These are phyloP conservation scores for Limtongia smithiae DNA, from an alignment of 805 yeast species.

Conservation along the genomic window DNA sequence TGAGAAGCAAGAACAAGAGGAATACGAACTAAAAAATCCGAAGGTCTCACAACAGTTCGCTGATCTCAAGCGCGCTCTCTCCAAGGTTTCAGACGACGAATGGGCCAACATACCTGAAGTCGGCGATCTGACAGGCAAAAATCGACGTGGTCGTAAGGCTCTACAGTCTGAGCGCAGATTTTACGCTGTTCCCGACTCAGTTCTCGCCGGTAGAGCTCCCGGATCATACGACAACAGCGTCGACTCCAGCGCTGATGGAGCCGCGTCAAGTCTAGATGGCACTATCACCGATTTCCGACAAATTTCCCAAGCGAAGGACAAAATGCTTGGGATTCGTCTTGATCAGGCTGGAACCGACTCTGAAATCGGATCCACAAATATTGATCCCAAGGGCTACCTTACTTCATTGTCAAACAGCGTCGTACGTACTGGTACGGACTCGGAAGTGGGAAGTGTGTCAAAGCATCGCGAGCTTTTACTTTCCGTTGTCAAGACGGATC, in stretches of 20 bases:
- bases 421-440: constrained; percentile 15
- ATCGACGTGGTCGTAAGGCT: constrained; percentile 65
- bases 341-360: constrained; percentile 39
- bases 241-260: constrained; percentile 31
- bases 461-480: constrained; percentile 58
- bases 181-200: constrained; percentile 78
- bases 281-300: constrained; percentile 47
- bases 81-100: constrained; percentile 58
- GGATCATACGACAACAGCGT: constrained; percentile 39
- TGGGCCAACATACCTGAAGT: constrained; percentile 87
- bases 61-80: constrained; percentile 62
- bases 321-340: constrained; percentile 52
- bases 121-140: constrained; percentile 76
- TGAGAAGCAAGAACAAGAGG: constrained; percentile 31
- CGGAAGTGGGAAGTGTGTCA: constrained; percentile 51
- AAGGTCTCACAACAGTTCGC: constrained; percentile 54
- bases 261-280: constrained; percentile 29
- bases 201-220: constrained; percentile 41
- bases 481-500: constrained; percentile 70
- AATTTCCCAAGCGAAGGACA: constrained; percentile 62
- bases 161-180: constrained; percentile 56
- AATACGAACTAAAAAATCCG: constrained; percentile 32
- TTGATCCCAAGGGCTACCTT: constrained; percentile 44
- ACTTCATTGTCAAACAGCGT: constrained; percentile 38
- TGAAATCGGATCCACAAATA: constrained; percentile 29